These are phyloP conservation scores for Heteromeles arbutifolia DNA, from an alignment of 306 rosid species.

Conservation along the genomic window DNA sequence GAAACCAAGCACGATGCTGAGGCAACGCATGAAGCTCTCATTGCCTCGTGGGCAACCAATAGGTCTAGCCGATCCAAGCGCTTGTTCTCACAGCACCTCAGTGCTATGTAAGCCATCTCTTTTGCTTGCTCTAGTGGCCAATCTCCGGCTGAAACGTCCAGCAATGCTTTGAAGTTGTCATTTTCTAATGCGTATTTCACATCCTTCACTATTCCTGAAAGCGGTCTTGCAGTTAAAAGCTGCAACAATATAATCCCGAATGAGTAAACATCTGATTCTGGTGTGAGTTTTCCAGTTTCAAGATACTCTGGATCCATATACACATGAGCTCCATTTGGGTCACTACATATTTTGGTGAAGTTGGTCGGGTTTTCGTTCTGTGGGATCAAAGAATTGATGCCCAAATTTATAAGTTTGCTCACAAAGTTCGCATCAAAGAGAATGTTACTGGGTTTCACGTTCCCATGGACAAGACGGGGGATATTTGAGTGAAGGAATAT, in stretches of 20 bases:
- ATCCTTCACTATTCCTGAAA: slow-evolving; percentile 52
- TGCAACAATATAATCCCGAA: slow-evolving; percentile 65
- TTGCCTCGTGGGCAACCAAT: slow-evolving; percentile 62
- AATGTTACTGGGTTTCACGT: slow-evolving; percentile 78
- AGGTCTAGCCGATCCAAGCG: slow-evolving; percentile 56
- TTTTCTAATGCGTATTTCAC: slow-evolving; percentile 62
- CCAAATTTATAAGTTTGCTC: slow-evolving; percentile 66
- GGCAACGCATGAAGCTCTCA: slow-evolving; percentile 48
- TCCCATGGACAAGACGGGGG: slow-evolving; percentile 74
- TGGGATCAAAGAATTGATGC: slow-evolving; percentile 48
- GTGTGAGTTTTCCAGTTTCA: slow-evolving; percentile 49
- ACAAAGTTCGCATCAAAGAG: slow-evolving; percentile 77
- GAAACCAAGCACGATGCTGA: slow-evolving; percentile 29
- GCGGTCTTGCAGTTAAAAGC: slow-evolving; percentile 62
- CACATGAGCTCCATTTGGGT: slow-evolving; percentile 25
- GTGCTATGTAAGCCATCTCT: slow-evolving; percentile 60
- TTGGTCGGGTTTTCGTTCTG: slow-evolving; percentile 34
- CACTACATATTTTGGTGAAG: slow-evolving; percentile 14
- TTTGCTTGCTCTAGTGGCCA: slow-evolving; percentile 71
- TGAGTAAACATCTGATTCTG: slow-evolving; percentile 79
- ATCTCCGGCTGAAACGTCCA: slow-evolving; percentile 88
- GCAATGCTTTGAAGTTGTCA: slow-evolving; percentile 38
- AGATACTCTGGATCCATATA: slow-evolving; percentile 75
- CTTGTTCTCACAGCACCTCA: slow-evolving; percentile 62
- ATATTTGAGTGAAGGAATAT: slow-evolving; percentile 69